Percentiles rank a stretch among this genome's conserved stretches.
These are phyloP conservation scores for Tephrocybe sp. DNA, from an alignment of 768 basidiomycete species.

Conservation along the genomic window DNA sequence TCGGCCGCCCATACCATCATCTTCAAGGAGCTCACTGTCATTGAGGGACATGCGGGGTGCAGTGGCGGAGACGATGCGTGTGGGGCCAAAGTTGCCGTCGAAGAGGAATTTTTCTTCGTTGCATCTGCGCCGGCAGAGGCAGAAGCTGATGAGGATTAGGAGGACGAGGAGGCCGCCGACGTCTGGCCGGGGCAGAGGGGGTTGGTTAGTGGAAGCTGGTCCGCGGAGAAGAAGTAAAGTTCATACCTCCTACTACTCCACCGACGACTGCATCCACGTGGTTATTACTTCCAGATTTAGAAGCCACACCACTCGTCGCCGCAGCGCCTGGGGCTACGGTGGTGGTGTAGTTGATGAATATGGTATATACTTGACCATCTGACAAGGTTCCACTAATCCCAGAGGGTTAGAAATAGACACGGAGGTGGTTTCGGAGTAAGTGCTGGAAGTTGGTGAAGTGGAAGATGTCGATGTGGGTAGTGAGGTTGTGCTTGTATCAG, in stretches of 20 bases:
- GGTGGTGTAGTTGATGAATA: conserved; percentile 24
- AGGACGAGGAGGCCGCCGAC: conserved; percentile 28
- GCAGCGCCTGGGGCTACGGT: conserved; percentile 24
- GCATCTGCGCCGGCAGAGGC: conserved; percentile 26
- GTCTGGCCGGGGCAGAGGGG: conserved; percentile 17
- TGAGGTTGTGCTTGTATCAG: no score
- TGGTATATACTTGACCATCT: no score
- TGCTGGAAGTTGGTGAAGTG: no score
- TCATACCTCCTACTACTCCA: conserved; percentile 43
- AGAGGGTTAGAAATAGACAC: no score
- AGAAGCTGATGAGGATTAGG: conserved; percentile 22
- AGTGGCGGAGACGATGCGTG: conserved; percentile 19
- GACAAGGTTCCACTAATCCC: no score
- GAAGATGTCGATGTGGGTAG: no score
- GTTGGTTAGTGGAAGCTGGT: not conserved
- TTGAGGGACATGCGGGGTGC: conserved; percentile 13
- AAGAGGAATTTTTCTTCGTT: conserved; percentile 26
- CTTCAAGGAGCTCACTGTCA: conserved; percentile 17
- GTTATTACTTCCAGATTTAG: conserved; percentile 3
- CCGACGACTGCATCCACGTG: conserved; percentile 31
- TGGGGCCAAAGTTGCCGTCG: conserved; percentile 43
- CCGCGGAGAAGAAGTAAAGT: not conserved
- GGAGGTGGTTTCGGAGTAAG: no score
- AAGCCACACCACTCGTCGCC: conserved; percentile 12
- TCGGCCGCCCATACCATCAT: conserved; percentile 37